Evolutionary conservation across 768 basidiomycete species (phyloP), one percentile per base, ranked within the genome.

Genomic region (Psilocybe subaeruginosa): DNA sequence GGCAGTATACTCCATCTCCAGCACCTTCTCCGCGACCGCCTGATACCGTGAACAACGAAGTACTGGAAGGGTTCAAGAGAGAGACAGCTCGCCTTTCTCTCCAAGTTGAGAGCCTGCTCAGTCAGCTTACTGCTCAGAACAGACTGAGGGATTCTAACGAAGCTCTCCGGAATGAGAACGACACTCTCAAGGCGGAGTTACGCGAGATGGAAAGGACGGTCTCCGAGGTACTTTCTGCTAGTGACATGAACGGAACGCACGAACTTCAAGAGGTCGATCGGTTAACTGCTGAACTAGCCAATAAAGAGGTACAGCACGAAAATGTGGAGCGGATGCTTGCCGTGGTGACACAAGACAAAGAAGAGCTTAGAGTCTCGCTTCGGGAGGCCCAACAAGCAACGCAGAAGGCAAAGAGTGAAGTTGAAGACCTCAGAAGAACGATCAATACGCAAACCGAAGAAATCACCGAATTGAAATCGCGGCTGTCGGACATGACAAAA

Each of bases 401-500:
- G 4, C 56, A 66, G 45, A 66, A 67, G 27, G 65, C 68, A 11
- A 69, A 66, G n/a, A 58, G 17, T 17, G 71, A 75, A 29, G 48
- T 62, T 0, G 70, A 66, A 19, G 70, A 71, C 14, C 64, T 73
- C 50, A 66, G 64, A 50, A 45, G 59, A 45, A 65, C 65, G 19
- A 61, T 74, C 14, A 64, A 66, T 19, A 35, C 63, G 2, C 64
- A 78, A 54, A 68, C 69, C 17, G 52, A 64, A 50, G 74, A 77
- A 56, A 76, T 76, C 23, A 56, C 65, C 12, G 70, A 69, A 12
- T 62, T 78, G 16, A 69, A 67, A 16, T 66, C 61, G 12, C 70
- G 77, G 12, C 62, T 76, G 1, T 50, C 64, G 8, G 76, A 75
- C 27, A 74, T 80, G 70, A 70, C 68, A 58, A 71, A 66, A 23